These are phyloP conservation scores for Mallotus nudiflorus DNA, from an alignment of 345 rosid species.

Conservation along the genomic window DNA sequence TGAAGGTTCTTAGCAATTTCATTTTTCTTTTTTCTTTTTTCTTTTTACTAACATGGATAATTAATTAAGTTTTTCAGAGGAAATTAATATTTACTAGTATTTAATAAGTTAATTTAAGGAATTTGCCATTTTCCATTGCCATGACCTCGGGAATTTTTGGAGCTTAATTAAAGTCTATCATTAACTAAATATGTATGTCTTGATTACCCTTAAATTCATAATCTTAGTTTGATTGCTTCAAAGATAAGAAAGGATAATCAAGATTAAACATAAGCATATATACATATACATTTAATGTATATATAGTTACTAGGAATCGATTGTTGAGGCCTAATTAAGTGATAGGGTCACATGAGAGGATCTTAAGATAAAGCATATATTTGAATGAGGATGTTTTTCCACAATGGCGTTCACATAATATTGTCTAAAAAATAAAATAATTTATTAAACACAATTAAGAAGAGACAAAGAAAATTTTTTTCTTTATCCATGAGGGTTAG, in stretches of 20 bases:
- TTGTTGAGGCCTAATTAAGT: background rate
- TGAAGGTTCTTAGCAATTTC: slow-evolving; percentile 4
- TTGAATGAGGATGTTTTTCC: background rate
- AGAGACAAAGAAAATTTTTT: background rate
- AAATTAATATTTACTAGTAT: too few species aligned
- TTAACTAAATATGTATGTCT: background rate
- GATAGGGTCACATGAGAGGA: background rate
- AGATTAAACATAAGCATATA: too few species aligned
- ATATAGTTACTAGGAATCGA: background rate
- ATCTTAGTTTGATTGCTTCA: slow-evolving; percentile 8
- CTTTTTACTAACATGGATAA: too few species aligned
- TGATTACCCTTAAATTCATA: background rate
- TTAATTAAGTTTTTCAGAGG: too few species aligned
- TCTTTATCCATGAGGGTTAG: too few species aligned
- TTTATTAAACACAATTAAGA: slow-evolving; percentile 14
- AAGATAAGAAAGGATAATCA: slow-evolving; percentile 2
- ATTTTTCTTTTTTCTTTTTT: background rate
- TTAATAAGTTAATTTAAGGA: too few species aligned
- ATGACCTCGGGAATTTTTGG: background rate
- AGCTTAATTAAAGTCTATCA: background rate
- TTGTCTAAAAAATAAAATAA: background rate
- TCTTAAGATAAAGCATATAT: background rate
- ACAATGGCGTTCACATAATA: background rate
- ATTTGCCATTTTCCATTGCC: too few species aligned
- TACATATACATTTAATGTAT: too few species aligned